Evolutionary conservation across 495 filamentous ascomycete species (phyloP), one percentile per base, ranked within the genome.

Genomic region (Aspergillus leporis): DNA sequence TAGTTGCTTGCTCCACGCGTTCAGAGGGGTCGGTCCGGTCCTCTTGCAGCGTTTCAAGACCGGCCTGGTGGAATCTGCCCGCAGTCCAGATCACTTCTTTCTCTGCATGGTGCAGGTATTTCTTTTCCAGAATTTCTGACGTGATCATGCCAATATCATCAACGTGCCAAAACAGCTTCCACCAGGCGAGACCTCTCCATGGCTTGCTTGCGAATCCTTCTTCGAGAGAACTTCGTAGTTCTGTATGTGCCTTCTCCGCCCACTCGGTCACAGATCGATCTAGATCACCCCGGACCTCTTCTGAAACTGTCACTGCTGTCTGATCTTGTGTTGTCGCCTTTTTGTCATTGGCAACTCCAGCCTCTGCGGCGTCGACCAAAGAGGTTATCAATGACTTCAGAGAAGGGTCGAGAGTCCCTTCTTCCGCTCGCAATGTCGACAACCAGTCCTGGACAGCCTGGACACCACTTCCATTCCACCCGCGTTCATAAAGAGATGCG

Each of bases 151-250:
- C 80, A 40, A 98, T 91, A 63, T 98, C 93, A 70, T 98, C 94
- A 47, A 91, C 90, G 13, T 89, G 87, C 91, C 92, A 97, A 66
- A 96, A 87, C 13, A 98, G 84, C 68, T 95, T 96, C 90, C 90
- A 98, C 94, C 93, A 98, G 10, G 83, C 81, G 1, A 96, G 77
- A 18, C 84, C 87, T 3, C 80, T 78, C 93, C 93, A 98, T 25
- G 81, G 72, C 40, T 74, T 78, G 38, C 84, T 84, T 13, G 81
- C 70, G 63, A 96, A 93, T 5, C 89, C 91, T 32, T 77, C 69
- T 55, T 91, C 87, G 1, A 98, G 85, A 32, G 88, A 82, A 60
- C 87, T 79, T 50, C 90, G 88, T 5, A 98, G 83, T 66, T 98
- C 93, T 1, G 84, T 82, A 67, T 98, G 94, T 2, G 87, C 90